Conservation (phyloP, 1,284 basidiomycete genomes). For the Tausonia pullulans region DNA sequence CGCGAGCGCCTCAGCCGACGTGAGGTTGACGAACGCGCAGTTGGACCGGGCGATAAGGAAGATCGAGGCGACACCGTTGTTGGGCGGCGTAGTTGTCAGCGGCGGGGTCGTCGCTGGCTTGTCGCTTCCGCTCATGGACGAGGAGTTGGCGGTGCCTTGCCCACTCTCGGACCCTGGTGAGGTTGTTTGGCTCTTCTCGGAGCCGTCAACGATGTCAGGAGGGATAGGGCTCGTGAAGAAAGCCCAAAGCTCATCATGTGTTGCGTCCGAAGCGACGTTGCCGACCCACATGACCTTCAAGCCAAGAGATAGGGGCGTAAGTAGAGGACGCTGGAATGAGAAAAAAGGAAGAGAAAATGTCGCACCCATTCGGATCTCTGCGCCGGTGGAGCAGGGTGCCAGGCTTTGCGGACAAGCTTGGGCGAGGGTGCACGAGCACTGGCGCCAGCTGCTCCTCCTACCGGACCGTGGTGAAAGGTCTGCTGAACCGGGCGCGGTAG, state of each 20-base stretch:
- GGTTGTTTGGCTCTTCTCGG: background rate
- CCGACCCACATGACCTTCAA: constrained; percentile 58
- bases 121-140: background rate
- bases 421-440: background rate
- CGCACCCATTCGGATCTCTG: constrained; percentile 85
- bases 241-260: constrained; percentile 74
- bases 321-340: background rate
- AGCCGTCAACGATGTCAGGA: constrained; percentile 13
- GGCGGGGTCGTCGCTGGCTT: background rate
- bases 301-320: background rate
- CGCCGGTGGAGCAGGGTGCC: constrained; percentile 38
- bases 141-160: background rate
- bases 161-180: background rate
- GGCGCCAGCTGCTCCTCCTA: background rate
- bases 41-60: constrained; percentile 86
- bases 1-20: constrained; percentile 50
- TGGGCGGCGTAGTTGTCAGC: too few species aligned
- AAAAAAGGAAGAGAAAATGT: constrained; percentile 48
- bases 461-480: background rate
- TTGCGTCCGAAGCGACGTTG: constrained; percentile 74
- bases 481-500: background rate
- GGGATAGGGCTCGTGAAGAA: constrained; percentile 54
- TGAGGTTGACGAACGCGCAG: constrained; percentile 83
- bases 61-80: constrained; percentile 64
- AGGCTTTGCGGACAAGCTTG: constrained; percentile 28